These are phyloP conservation scores for Neofusicoccum laricinum DNA, from an alignment of 2,329 filamentous ascomycete genomes.

Conservation along the genomic window DNA sequence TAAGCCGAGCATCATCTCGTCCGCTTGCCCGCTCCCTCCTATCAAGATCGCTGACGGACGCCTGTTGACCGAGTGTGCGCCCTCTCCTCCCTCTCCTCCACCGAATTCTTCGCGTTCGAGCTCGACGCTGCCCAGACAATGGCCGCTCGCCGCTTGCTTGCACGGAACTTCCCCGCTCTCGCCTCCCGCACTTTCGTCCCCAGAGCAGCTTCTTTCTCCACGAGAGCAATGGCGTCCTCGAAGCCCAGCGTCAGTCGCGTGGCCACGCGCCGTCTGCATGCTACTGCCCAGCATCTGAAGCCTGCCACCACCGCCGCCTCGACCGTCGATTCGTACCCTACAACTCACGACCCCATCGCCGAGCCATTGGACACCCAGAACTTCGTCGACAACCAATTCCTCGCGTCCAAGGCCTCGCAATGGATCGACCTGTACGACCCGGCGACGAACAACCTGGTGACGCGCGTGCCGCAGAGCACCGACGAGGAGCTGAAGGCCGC, in stretches of 20 bases:
- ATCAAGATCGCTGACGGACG: background rate
- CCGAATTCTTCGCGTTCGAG: background rate
- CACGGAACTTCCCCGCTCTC: constrained; percentile 41
- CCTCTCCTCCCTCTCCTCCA: background rate
- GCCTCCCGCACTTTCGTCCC: constrained; percentile 34
- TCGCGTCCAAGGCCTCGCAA: constrained; percentile 63
- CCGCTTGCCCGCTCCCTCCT: background rate
- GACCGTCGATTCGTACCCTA: constrained; percentile 61
- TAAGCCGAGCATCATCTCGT: constrained; percentile 7
- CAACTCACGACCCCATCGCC: constrained; percentile 67
- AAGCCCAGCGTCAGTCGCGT: constrained; percentile 19
- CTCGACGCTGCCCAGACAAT: constrained; percentile 25
- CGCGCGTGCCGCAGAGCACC: constrained; percentile 78
- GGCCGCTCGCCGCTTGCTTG: constrained; percentile 45
- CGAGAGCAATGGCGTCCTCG: constrained; percentile 39
- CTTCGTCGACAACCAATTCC: constrained; percentile 79
- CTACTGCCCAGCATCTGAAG: constrained; percentile 52
- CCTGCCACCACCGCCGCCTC: constrained; percentile 48
- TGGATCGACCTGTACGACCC: constrained; percentile 81
- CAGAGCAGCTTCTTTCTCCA: constrained; percentile 33
- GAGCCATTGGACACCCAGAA: constrained; percentile 70
- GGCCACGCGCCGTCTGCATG: constrained; percentile 50
- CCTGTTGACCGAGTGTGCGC: background rate
- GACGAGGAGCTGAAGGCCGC: constrained; percentile 72
- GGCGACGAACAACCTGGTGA: constrained; percentile 81